Conservation (phyloP, 768 basidiomycete genomes). For the Russula compacta region DNA sequence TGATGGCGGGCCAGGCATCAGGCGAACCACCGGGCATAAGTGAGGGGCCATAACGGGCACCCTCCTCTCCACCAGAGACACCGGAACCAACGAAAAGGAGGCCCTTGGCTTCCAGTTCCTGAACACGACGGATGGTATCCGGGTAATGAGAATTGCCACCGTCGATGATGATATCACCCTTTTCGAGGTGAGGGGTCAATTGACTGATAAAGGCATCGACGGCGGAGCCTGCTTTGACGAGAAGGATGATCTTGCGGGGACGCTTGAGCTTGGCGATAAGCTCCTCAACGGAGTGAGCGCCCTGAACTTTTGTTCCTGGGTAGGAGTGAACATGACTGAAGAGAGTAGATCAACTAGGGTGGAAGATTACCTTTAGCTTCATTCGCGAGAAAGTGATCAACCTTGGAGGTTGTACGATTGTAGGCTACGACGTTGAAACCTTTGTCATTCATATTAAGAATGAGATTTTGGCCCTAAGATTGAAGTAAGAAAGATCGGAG, state of each 20-base stretch:
- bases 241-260: constrained; percentile 94
- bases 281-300: constrained; percentile 90
- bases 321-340: constrained; percentile 16
- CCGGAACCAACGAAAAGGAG: constrained; percentile 96
- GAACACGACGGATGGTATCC: constrained; percentile 89
- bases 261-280: constrained; percentile 85
- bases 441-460: constrained; percentile 99
- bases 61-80: constrained; percentile 99
- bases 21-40: constrained; percentile 97
- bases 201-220: constrained; percentile 93
- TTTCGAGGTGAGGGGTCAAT: constrained; percentile 81
- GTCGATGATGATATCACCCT: constrained; percentile 98
- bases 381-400: constrained; percentile 90
- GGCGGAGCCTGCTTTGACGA: constrained; percentile 95
- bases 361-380: constrained; percentile 87
- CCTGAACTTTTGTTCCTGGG: constrained; percentile 87
- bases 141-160: constrained; percentile 99
- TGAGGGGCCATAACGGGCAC: constrained; percentile 93
- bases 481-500: constrained; percentile 12
- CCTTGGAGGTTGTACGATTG: constrained; percentile 95
- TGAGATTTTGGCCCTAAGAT: constrained; percentile 85
- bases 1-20: constrained; percentile 93
- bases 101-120: constrained; percentile 91
- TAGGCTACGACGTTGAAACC: constrained; percentile 95
- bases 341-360: constrained; percentile 21